Conservation (phyloP, 1,284 basidiomycete genomes). For the Ganoderma resinaceum region DNA sequence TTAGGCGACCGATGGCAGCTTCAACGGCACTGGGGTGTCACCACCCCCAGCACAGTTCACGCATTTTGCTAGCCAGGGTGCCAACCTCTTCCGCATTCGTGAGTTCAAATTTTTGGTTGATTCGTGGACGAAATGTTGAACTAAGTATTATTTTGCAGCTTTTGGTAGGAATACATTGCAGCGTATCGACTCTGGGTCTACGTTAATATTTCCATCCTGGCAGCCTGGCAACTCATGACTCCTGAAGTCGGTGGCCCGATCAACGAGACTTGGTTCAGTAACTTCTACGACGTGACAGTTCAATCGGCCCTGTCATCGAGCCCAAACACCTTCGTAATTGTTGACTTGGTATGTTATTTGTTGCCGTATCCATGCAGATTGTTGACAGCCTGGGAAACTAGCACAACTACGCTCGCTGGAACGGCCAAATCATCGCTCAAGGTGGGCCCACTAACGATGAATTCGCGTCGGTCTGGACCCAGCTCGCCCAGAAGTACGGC, state of each 20-base stretch:
- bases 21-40: conserved; percentile 43
- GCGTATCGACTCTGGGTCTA: background rate
- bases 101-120: conserved; percentile 20
- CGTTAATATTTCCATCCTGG: background rate
- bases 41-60: conserved; percentile 50
- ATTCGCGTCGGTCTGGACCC: conserved; percentile 59
- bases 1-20: conserved; percentile 50
- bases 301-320: conserved; percentile 54
- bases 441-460: conserved; percentile 61
- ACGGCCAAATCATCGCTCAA: conserved; percentile 56
- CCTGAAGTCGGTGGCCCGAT: conserved; percentile 55
- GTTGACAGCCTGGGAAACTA: conserved; percentile 19
- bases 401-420: conserved; percentile 63
- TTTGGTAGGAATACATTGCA: conserved; percentile 36
- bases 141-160: conserved; percentile 25
- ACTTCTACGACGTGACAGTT: conserved; percentile 54
- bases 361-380: background rate
- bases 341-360: conserved; percentile 48
- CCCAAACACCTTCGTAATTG: conserved; percentile 53
- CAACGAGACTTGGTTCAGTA: conserved; percentile 50
- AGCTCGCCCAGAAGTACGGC: conserved; percentile 59
- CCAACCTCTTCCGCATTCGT: conserved; percentile 56
- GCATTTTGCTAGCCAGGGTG: conserved; percentile 53
- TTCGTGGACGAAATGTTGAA: background rate
- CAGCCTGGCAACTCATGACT: conserved; percentile 61